These are phyloP conservation scores for Mucor sp. DNA, from an alignment of 371 early-diverging fungal species.

Conservation along the genomic window DNA sequence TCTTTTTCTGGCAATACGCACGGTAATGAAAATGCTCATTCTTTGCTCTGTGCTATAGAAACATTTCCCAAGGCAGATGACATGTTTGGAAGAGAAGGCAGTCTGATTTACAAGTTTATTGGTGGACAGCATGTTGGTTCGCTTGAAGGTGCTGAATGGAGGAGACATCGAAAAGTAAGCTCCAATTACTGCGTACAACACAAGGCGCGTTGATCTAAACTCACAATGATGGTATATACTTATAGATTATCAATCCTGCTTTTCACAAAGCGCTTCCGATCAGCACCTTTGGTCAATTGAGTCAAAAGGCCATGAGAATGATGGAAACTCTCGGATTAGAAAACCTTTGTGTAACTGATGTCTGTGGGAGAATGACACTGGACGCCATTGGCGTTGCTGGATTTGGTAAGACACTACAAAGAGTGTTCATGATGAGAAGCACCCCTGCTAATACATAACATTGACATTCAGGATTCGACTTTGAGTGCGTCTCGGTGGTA, in stretches of 20 bases:
- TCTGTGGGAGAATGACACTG: conserved; percentile 26
- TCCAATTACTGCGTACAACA: too few relatives aligned
- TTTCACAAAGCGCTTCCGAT: conserved; percentile 17
- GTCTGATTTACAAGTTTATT: conserved; percentile 8
- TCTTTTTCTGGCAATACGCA: too few relatives aligned
- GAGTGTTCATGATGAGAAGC: not conserved
- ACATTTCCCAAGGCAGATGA: conserved; percentile 8
- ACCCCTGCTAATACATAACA: not conserved
- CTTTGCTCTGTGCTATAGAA: too few relatives aligned
- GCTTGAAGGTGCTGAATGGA: conserved; percentile 16
- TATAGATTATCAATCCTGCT: conserved; percentile 20
- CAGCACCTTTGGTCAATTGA: conserved; percentile 11
- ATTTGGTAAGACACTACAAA: conserved; percentile 20
- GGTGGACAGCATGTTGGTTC: conserved; percentile 11
- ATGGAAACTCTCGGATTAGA: conserved; percentile 8
- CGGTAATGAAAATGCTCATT: too few relatives aligned
- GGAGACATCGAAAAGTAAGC: conserved; percentile 15
- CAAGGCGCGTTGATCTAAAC: not conserved
- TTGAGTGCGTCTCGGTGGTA: conserved; percentile 1
- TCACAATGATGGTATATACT: too few relatives aligned
- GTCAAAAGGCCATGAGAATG: not conserved
- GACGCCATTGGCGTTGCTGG: conserved; percentile 30
- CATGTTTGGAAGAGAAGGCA: conserved; percentile 1
- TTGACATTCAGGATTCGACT: conserved; percentile 12
- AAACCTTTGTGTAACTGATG: not conserved